A percentile compares a stretch with the other conserved stretches of the same genome.
phyloP scores from a whole-genome alignment of 2,329 filamentous ascomycete species.

The Verticillium klebahnii region DNA sequence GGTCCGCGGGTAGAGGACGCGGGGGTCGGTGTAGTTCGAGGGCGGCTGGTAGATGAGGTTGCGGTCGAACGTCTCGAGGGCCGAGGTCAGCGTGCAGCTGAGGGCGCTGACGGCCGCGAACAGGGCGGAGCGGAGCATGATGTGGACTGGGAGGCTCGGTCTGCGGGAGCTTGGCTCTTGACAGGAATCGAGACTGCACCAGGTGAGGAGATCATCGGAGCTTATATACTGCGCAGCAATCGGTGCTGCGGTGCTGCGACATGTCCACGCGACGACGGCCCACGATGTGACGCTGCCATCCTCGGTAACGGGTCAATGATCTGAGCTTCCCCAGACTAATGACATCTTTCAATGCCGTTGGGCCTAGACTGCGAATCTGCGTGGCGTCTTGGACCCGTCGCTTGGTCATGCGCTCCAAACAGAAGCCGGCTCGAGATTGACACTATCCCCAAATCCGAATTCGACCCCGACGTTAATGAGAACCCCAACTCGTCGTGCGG shows the following conservation, averaged over 20 bases:
- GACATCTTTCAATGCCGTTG: not conserved
- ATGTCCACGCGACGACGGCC: not conserved
- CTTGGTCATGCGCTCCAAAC: not conserved
- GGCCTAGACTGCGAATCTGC: not conserved
- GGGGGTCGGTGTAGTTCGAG: constrained; percentile 36
- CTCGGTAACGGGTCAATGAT: not conserved
- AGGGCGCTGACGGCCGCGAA: constrained; percentile 7
- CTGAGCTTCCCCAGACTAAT: not conserved
- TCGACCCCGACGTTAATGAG: not conserved
- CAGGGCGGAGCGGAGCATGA: constrained; percentile 11
- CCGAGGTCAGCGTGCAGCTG: constrained; percentile 6
- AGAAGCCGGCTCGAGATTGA: not conserved
- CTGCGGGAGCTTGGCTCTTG: not conserved
- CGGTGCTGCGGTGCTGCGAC: not conserved
- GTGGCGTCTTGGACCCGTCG: not conserved
- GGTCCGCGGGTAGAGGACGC: constrained; percentile 38
- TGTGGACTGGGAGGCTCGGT: not conserved
- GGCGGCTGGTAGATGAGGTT: constrained; percentile 38
- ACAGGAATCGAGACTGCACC: not conserved
- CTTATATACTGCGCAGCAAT: not conserved
- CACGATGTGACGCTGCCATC: not conserved
- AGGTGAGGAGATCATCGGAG: not conserved
- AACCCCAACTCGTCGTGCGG: not conserved
- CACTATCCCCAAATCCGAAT: not conserved
- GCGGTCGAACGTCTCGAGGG: constrained; percentile 15